Evolutionary conservation across 306 rosid species (phyloP).

Genomic region (Cucurbita argyrosperma): DNA sequence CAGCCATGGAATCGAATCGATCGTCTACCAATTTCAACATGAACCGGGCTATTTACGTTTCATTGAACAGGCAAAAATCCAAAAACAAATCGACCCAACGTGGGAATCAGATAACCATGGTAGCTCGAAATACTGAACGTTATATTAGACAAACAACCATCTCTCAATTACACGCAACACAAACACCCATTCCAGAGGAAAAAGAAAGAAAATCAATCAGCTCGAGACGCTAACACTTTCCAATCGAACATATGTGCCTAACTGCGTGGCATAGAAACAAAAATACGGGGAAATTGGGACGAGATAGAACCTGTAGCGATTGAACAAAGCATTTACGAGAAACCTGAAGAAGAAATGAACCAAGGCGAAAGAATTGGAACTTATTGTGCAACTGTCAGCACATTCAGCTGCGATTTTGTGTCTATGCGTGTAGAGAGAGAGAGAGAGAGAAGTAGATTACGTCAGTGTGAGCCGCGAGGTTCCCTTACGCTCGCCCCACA

Average conservation of each 20-base stretch:
- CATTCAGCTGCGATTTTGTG: background rate
- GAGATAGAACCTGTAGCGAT: conserved; percentile 11
- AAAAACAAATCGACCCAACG: background rate
- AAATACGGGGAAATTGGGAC: background rate
- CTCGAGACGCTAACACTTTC: background rate
- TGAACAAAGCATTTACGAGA: background rate
- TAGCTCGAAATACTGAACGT: background rate
- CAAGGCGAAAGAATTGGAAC: background rate
- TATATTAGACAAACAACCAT: background rate
- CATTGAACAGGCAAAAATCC: background rate
- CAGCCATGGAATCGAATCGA: conserved; percentile 14
- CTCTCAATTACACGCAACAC: background rate
- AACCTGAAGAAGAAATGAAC: background rate
- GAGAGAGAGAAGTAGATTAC: background rate
- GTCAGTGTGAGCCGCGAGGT: background rate
- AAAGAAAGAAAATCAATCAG: background rate
- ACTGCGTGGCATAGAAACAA: background rate
- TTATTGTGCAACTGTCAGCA: background rate
- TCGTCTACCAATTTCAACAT: background rate
- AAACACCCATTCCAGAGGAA: background rate
- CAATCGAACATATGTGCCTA: background rate
- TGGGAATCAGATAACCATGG: background rate
- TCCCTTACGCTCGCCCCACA: background rate
- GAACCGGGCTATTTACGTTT: background rate
- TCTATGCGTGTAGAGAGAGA: background rate